Evolutionary conservation across 306 rosid genomes (phyloP), one percentile per base, ranked within the genome.

Genomic region (Prunus mume): DNA sequence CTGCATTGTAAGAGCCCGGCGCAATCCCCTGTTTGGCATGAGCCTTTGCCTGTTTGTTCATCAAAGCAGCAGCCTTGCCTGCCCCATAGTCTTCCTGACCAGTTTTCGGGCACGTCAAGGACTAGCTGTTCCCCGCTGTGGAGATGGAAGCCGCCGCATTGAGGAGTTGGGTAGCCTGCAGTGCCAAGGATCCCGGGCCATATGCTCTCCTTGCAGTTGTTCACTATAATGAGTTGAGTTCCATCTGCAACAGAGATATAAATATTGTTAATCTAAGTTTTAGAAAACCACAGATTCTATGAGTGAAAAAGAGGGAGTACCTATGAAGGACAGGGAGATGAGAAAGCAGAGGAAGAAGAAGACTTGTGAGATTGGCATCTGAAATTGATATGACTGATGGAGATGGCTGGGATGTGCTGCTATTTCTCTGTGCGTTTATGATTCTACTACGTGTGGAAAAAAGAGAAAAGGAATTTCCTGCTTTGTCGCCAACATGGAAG

Each of bases 61-160:
- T 86, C 69, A 22, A 91, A 93, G 67, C n/a, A 74, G 38, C 93
- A 91, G 14, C 93, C 98, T 76, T 88, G 89, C 85, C 96, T 86
- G 0, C 91, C 93, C 95, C 93, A 91, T 0, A 91, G 79, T 83
- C 96, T 82, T 12, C 96, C 97, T 2, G 97, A 87, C 98, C 98
- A 91, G 8, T 72, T 71, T 10, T 84, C 32, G 0, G 93, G 92
- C 32, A 89, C 54, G 64, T 86, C 73, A 5, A 91, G 38, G 30
- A 74, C 76, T 17, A 43, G 68, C 45, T 91, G 81, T 65, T 89
- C 78, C 0, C 96, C 93, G 11, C 87, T 83, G n/a, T 61, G 51
- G 62, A 87, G 97, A 18, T 71, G 88, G 49, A 92, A 90, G 28
- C 97, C 96, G 0, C 97, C 97, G 4, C 75, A 80, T 76, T 74